Percentiles rank a stretch among this genome's conserved stretches.
Conservation (phyloP, 2,329 filamentous ascomycete species). For the Fusarium avenaceum region DNA sequence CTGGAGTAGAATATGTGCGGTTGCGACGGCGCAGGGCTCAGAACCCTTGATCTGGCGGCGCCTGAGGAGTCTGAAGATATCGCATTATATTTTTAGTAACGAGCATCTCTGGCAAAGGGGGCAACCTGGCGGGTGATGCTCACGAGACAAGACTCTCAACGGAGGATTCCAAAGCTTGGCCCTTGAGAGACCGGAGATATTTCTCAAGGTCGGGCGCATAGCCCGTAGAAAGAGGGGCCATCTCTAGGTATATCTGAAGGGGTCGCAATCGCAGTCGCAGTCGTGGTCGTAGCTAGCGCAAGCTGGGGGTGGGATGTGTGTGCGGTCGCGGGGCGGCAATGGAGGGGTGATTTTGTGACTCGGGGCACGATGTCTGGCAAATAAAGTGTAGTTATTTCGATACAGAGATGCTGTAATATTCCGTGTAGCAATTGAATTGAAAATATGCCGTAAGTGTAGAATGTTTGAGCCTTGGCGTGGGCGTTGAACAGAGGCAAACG, state of each 20-base stretch:
- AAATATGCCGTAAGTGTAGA: constrained; percentile 4
- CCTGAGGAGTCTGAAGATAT: constrained; percentile 78
- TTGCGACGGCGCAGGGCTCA: constrained; percentile 90
- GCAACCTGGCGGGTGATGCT: constrained; percentile 47
- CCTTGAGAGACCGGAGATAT: constrained; percentile 84
- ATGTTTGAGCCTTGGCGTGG: constrained; percentile 11
- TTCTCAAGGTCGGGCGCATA: constrained; percentile 79
- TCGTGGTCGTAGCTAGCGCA: constrained; percentile 33
- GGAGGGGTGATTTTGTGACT: constrained; percentile 38
- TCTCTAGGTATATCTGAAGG: constrained; percentile 42
- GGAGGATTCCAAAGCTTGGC: constrained; percentile 80
- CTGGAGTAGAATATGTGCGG: constrained; percentile 87
- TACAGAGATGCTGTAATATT: background rate
- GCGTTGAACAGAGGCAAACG: constrained; percentile 28
- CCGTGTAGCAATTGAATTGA: background rate
- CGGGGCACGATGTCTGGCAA: constrained; percentile 13
- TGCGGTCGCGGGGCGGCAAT: constrained; percentile 40
- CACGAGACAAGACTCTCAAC: constrained; percentile 88
- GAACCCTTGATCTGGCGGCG: constrained; percentile 90
- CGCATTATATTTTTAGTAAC: constrained; percentile 32
- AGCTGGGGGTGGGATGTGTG: constrained; percentile 41
- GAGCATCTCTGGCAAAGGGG: constrained; percentile 1
- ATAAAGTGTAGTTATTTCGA: background rate
- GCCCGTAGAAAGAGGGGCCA: constrained; percentile 55
- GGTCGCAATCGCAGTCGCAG: constrained; percentile 16